These are phyloP conservation scores for Agapanthus africanus DNA, from an alignment of 106 monocot genomes.

Conservation along the genomic window DNA sequence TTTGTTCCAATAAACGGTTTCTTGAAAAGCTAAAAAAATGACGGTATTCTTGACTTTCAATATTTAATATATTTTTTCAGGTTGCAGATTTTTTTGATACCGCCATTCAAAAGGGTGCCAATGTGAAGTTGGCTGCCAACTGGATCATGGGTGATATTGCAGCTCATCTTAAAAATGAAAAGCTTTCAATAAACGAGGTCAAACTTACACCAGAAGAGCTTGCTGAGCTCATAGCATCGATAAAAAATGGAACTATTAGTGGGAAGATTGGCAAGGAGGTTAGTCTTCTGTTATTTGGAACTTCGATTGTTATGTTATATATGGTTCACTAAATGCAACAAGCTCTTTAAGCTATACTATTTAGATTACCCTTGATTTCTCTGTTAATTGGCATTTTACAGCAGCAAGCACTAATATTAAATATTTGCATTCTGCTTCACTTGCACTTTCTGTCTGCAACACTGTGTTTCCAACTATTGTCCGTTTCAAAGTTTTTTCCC, in stretches of 20 bases:
- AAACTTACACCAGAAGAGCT: slow-evolving; percentile 77
- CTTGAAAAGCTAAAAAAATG: too few relatives aligned
- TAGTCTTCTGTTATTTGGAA: not conserved
- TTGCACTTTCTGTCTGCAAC: not conserved
- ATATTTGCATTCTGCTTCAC: too few relatives aligned
- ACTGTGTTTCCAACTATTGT: not conserved
- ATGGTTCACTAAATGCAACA: too few relatives aligned
- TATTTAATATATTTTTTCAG: slow-evolving; percentile 27
- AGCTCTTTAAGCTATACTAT: too few relatives aligned
- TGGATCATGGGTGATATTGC: slow-evolving; percentile 99
- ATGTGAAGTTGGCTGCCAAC: slow-evolving; percentile 86
- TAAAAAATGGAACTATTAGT: slow-evolving; percentile 83
- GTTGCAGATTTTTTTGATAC: slow-evolving; percentile 82
- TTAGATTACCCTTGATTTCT: too few relatives aligned
- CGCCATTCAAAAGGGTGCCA: slow-evolving; percentile 67
- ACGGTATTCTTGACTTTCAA: too few relatives aligned
- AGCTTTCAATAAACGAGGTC: slow-evolving; percentile 65
- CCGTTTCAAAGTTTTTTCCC: not conserved
- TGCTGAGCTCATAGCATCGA: slow-evolving; percentile 75
- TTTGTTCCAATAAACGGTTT: too few relatives aligned
- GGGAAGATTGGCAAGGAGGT: slow-evolving; percentile 99
- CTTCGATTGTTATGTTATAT: too few relatives aligned
- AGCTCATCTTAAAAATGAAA: slow-evolving; percentile 80
- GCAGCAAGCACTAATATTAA: too few relatives aligned
- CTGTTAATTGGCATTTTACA: too few relatives aligned